phyloP scores from a whole-genome alignment of 208 protist species.

The Acanthamoeba quina region DNA sequence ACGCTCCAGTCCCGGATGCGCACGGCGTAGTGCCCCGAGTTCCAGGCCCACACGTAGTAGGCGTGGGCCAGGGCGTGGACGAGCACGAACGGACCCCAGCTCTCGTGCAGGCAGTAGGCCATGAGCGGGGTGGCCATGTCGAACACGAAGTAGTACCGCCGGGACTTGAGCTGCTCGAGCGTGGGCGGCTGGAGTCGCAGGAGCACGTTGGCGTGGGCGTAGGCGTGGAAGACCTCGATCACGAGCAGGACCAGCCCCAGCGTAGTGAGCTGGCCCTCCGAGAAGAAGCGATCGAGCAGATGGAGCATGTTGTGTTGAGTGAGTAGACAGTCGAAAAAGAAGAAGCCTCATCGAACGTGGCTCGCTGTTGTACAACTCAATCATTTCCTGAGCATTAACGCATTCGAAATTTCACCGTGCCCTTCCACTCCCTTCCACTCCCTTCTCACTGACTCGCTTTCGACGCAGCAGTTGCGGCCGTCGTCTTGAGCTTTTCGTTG shows the following conservation, averaged over 20 bases:
- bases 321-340: too few species aligned
- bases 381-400: neutral
- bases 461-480: neutral
- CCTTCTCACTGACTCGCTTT: too few species aligned
- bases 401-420: neutral
- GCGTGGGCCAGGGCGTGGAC: constrained; percentile 9
- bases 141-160: constrained; percentile 47
- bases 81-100: constrained; percentile 26
- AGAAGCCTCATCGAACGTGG: too few species aligned
- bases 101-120: constrained; percentile 37
- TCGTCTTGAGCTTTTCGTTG: constrained; percentile 32
- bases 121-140: constrained; percentile 28
- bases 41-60: constrained; percentile 24
- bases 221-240: constrained; percentile 19
- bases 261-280: neutral
- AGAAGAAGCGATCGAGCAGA: neutral
- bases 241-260: neutral
- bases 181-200: neutral
- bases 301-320: neutral
- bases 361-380: too few species aligned
- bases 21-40: constrained; percentile 34
- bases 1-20: constrained; percentile 43
- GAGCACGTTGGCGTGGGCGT: constrained; percentile 39
- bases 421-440: too few species aligned
- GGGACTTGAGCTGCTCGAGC: constrained; percentile 14